Evolutionary conservation across 2,329 filamentous ascomycete genomes (phyloP), one percentile per base, ranked within the genome.

Genomic region (Botryotinia globosa): DNA sequence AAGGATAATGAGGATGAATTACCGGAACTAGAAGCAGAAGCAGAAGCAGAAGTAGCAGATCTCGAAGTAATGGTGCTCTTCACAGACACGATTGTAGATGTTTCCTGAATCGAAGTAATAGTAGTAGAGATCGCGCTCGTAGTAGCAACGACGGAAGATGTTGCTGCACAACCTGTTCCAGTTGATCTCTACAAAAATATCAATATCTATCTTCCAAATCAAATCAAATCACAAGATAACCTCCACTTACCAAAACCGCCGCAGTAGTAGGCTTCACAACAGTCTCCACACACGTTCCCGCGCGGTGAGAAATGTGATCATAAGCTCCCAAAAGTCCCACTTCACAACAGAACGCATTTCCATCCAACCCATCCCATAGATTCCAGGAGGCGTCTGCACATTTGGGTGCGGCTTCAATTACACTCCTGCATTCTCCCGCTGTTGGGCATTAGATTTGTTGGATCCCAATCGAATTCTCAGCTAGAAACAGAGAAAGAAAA

Each of bases 291-390:
- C 74, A 75, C 45, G 62, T 74, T 63, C 74, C 74, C 29, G 74
- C 74, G 34, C 73, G 65, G 32, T 56, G 48, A 66, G 69, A 61
- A 32, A 39, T 54, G 44, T 66, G 61, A 64, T 75, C 62, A 61
- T 72, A 70, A 29, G 71, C 69, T 3, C 74, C 74, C 12, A 74
- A 37, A 25, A 75, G 34, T 25, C 74, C 74, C 48, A 58, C 70
- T 48, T 72, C 48, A 48, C 74, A 75, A 59, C 74, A 75, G 42
- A 75, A 75, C 12, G 51, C 72, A 69, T 75, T 75, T 25, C 72
- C 74, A 65, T 72, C 64, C 14, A 72, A 62, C n/a, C 74, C 74
- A 44, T 39, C 42, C 58, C 62, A 75, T 20, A 75, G 45, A 56
- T 37, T 65, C 74, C 74, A 75, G 37, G 62, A 58, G 18, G 51